Evolutionary conservation across 1,284 basidiomycete genomes (phyloP), one percentile per base, ranked within the genome.

Genomic region (Ganoderma multipileum): DNA sequence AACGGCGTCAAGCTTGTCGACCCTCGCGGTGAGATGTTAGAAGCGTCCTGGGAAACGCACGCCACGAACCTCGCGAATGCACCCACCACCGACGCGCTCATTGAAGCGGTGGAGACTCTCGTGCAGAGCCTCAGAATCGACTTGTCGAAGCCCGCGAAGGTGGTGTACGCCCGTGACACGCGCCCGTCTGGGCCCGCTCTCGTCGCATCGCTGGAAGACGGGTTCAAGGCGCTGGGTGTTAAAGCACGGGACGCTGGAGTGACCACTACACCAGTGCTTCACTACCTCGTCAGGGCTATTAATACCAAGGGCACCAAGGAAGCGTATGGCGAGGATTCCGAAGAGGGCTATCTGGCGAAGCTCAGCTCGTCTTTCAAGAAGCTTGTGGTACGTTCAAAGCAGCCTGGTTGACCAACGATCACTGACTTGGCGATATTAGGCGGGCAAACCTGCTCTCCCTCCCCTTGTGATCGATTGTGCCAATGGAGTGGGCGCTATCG

Each of bases 1-100:
- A 99, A 99, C 80, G 98, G 98, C 42, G 95, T 99, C 71, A 99
- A 99, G 81, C 89, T 99, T 63, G 95, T 99, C 57, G 98, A 99
- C 82, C 95, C 98, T 20, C 90, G 90, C 16, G 98, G 98, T n/a
- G 98, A 99, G 81, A 99, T 99, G 98, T 88, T 99, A n/a, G 94
- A 97, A 77, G 84, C 93, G 1, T 88, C 94, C 41, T 99, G 98
- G 98, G 98, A 99, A 81, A 79, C 81, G 0, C 89, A 97, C 78
- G 97, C 97, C 26, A 97, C 98, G 7, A 81, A 81, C 6, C 83
- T 99, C n/a, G 94, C 97, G 69, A 99, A 99, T 80, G 95, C 95
- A 26, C 75, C 86, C 14, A 89, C 89, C 23, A 89, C 91, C 9
- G 87, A 90, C 58, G 91, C 91, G 41, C 90, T 99, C 79, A 78